These are phyloP conservation scores for Cercospora nicotianae DNA, from an alignment of 2,329 filamentous ascomycete genomes.

Conservation along the genomic window DNA sequence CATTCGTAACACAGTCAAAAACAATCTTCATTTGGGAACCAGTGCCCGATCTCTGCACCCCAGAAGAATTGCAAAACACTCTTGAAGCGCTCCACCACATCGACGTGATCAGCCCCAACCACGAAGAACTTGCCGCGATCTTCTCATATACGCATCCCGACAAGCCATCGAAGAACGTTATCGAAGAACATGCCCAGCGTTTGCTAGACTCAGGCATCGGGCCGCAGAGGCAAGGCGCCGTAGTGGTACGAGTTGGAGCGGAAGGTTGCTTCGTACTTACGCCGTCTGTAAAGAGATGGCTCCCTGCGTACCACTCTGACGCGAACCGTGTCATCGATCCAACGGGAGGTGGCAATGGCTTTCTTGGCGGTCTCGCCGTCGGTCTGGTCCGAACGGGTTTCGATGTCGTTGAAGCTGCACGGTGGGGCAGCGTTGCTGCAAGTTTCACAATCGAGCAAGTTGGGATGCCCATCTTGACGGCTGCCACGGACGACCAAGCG, in stretches of 20 bases:
- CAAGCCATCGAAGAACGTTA: slow-evolving; percentile 30
- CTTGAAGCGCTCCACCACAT: slow-evolving; percentile 55
- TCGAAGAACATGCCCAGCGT: slow-evolving; percentile 43
- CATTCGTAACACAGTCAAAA: slow-evolving; percentile 9
- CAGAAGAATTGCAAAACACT: slow-evolving; percentile 59
- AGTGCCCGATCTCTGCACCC: slow-evolving; percentile 81
- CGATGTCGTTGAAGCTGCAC: slow-evolving; percentile 66
- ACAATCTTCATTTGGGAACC: slow-evolving; percentile 92
- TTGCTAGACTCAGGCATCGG: slow-evolving; percentile 38
- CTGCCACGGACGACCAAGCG: slow-evolving; percentile 25
- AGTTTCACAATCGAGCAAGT: slow-evolving; percentile 95
- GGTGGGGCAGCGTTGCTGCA: slow-evolving; percentile 78
- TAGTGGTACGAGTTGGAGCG: slow-evolving; percentile 70
- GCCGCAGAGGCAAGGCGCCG: slow-evolving; percentile 45
- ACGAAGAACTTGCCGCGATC: slow-evolving; percentile 81
- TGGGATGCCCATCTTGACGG: slow-evolving; percentile 66
- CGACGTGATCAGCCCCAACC: slow-evolving; percentile 74
- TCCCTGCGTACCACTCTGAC: slow-evolving; percentile 70
- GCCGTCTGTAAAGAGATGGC: slow-evolving; percentile 55
- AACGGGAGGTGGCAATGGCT: slow-evolving; percentile 91
- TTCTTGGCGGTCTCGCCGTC: slow-evolving; percentile 65
- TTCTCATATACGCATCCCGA: slow-evolving; percentile 56
- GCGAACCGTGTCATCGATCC: slow-evolving; percentile 72
- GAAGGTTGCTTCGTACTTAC: slow-evolving; percentile 63
- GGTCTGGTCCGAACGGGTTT: slow-evolving; percentile 57